Percentiles rank a stretch among this genome's conserved stretches.
Evolutionary conservation across 306 rosid genomes (phyloP).

Genomic region (Quercus engelmannii): DNA sequence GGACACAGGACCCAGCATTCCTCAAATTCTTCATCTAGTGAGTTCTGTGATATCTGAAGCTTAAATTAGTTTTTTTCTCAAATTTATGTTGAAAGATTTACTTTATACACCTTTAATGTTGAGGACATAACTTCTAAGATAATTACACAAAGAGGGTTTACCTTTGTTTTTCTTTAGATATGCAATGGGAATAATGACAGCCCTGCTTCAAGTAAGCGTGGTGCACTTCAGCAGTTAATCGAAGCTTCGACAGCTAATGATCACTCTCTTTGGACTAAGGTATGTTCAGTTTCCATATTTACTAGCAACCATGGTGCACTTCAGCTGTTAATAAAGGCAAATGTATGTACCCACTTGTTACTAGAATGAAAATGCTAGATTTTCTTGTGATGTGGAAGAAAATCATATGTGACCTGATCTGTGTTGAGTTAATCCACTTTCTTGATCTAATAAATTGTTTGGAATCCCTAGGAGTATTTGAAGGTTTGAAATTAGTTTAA

Average conservation of each 20-base stretch:
- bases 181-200: constrained; percentile 67
- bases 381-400: not conserved
- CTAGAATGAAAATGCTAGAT: not conserved
- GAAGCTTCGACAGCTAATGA: constrained; percentile 78
- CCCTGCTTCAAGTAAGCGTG: constrained; percentile 52
- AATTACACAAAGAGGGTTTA: constrained; percentile 1
- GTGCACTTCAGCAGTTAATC: constrained; percentile 79
- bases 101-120: constrained; percentile 1
- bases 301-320: not conserved
- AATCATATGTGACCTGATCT: not conserved
- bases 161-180: constrained; percentile 45
- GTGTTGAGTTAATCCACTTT: not conserved
- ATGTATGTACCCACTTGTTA: not conserved
- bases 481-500: not conserved
- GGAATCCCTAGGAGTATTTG: not conserved
- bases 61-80: constrained; percentile 2
- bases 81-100: not conserved
- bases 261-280: constrained; percentile 82
- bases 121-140: not conserved
- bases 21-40: constrained; percentile 90
- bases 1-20: constrained; percentile 75
- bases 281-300: constrained; percentile 24
- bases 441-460: not conserved
- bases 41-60: constrained; percentile 31
- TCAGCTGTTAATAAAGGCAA: not conserved